Evolutionary conservation across 306 rosid species (phyloP), one percentile per base, ranked within the genome.

Genomic region (Rubus idaeus): DNA sequence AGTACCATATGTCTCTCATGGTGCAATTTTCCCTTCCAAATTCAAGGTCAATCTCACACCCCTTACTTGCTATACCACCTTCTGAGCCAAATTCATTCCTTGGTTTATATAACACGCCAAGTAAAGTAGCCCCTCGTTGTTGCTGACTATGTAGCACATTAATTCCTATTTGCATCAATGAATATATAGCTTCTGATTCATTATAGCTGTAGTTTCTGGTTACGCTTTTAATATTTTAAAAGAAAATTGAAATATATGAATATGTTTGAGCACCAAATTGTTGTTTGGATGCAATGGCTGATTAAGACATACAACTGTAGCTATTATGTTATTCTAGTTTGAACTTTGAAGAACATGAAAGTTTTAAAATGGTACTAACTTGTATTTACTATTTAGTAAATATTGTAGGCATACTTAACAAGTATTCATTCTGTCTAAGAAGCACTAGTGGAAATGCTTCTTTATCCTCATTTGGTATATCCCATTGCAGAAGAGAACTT

Each of bases 381-480:
- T 30, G 35, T 30, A 30, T 30, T 30, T 30, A 30, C 35, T 30
- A 30, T 30, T 30, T 30, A 30, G 35, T 30, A 30, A 35, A 13
- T 63, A 21, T 23, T 18, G 70, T 41, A 18, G 70, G 10, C 21
- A 41, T 35, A 18, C 26, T 61, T 40, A 13, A 17, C 49, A 66
- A 13, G 14, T 66, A 18, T 70, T 70, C 74, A 5, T 4, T 23
- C 9, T 46, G 6, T 17, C 23, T 51, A 46, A 69, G 26, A 49
- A 50, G 23, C 45, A 12, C 10, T 45, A 12, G 14, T 39, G 41
- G 17, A 11, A 26, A 44, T 56, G 16, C 49, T 26, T 23, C 44
- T 53, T 78, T 88, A 90, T 26, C 90, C 80, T 67, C 92, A 61
- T 89, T 80, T 90, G 70, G 79, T 71, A 67, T 94, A 88, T 71